Evolutionary conservation across 768 basidiomycete genomes (phyloP), one percentile per base, ranked within the genome.

Genomic region (Kwoniella heveanensis): DNA sequence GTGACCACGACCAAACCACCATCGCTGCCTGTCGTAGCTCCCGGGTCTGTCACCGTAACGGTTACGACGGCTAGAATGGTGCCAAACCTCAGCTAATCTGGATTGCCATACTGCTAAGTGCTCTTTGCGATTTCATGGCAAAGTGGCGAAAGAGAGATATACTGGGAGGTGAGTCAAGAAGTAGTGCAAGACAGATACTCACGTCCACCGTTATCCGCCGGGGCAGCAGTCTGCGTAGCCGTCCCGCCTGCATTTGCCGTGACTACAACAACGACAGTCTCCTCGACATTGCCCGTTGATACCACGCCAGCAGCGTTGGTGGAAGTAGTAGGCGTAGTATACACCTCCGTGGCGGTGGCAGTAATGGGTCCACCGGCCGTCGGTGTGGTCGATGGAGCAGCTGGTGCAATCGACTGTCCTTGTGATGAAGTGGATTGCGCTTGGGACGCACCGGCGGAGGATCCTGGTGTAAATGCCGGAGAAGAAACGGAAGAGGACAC

Each of bases 1-100:
- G 60, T 62, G 22, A 62, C 60, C 15, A 62, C 39, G 3, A 62
- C 60, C 7, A 62, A n/a, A 2, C 60, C 60, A 7, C 60, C 60
- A 27, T 62, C 54, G 30, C 53, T 55, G 10, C 54, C 60, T 24
- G 53, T 24, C 2, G 46, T 62, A 22, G 60, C 60, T 13, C 54
- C 60, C 25, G 60, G 60, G 44, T 62, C 60, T 6, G 60, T 62
- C 17, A 39, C 60, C 17, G 60, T 62, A 17, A 62, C 53, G 12
- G 60, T 62, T 9, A 62, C 60, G 9, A 62, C 60, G 47, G 53
- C 60, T 55, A 61, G 15, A 29, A 44, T 8, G 39, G 6, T 10
- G 39, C 15, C 39, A 44, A 32, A 32, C 32, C 5, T 13, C 5
- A 32, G 32, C 32, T 32, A 6, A 13, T 32, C 32, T n/a, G n/a